These are phyloP conservation scores for Sporisorium scitamineum DNA, from an alignment of 1,284 basidiomycete species.

Conservation along the genomic window DNA sequence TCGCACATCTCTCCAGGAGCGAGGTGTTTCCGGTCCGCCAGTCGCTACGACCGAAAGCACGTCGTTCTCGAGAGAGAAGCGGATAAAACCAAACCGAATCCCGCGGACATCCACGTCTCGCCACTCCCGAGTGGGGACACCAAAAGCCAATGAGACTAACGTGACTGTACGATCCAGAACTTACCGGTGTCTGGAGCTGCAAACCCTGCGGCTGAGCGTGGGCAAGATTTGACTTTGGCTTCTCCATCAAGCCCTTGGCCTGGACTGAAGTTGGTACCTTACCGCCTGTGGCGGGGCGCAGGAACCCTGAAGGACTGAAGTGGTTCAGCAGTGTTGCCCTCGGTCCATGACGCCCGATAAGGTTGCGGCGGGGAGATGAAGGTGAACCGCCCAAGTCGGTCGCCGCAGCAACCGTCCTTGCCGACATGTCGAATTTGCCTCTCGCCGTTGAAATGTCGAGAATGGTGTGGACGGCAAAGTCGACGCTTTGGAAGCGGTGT, in stretches of 20 bases:
- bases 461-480: not conserved
- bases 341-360: not conserved
- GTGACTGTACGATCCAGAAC: conserved; percentile 6
- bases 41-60: conserved; percentile 2
- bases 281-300: not conserved
- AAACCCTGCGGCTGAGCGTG: conserved; percentile 8
- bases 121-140: conserved; percentile 8
- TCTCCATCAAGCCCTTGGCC: not conserved
- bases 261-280: conserved; percentile 1
- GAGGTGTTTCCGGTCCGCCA: not conserved
- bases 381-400: not conserved
- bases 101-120: not conserved
- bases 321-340: not conserved
- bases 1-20: not conserved
- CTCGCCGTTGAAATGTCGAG: not conserved
- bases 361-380: conserved; percentile 7
- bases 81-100: not conserved
- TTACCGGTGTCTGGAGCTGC: conserved; percentile 25
- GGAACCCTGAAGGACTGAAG: not conserved
- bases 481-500: not conserved
- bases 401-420: conserved; percentile 24
- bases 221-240: conserved; percentile 23
- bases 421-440: conserved; percentile 21
- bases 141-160: not conserved
- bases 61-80: not conserved